Percentiles rank a stretch among this genome's conserved stretches.
phyloP scores from a whole-genome alignment of 768 basidiomycete species.

The Tricholoma terreum region DNA sequence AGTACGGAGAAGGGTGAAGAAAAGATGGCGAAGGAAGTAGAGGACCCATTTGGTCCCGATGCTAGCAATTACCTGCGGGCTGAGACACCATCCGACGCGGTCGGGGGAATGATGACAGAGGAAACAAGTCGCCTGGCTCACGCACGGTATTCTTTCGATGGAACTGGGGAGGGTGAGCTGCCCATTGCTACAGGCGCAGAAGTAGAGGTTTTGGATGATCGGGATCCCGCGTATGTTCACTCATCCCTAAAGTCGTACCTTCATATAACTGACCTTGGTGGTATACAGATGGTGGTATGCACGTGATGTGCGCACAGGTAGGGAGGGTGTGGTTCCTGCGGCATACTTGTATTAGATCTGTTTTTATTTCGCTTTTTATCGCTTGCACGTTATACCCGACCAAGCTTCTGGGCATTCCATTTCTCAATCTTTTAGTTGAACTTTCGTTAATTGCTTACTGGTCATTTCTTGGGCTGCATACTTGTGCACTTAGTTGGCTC shows the following conservation, averaged over 20 bases:
- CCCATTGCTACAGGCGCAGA: slow-evolving; percentile 65
- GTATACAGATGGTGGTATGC: slow-evolving; percentile 92
- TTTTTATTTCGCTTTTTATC: slow-evolving; percentile 36
- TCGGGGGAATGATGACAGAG: slow-evolving; percentile 60
- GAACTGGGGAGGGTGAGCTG: slow-evolving; percentile 74
- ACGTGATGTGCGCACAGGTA: slow-evolving; percentile 72
- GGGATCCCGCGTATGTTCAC: slow-evolving; percentile 67
- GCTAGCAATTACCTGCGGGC: slow-evolving; percentile 76
- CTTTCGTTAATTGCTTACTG: not conserved
- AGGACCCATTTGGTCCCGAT: slow-evolving; percentile 70
- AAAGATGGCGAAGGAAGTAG: slow-evolving; percentile 32
- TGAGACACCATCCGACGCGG: slow-evolving; percentile 76
- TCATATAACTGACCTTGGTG: slow-evolving; percentile 8
- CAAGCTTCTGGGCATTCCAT: slow-evolving; percentile 4
- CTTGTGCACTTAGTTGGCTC: not conserved
- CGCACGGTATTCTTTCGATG: slow-evolving; percentile 83
- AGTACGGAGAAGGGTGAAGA: slow-evolving; percentile 58
- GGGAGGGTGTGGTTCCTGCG: slow-evolving; percentile 88
- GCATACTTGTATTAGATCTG: slow-evolving; percentile 79
- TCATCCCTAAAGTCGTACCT: not conserved
- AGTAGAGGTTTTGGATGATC: slow-evolving; percentile 75
- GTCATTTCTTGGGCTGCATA: not conserved
- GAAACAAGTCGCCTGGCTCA: slow-evolving; percentile 73
- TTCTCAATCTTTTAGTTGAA: too few relatives aligned
- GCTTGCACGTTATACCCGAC: slow-evolving; percentile 25